Evolutionary conservation across 805 yeast genomes (phyloP).

Genomic region (Torulaspora gathmanii): DNA sequence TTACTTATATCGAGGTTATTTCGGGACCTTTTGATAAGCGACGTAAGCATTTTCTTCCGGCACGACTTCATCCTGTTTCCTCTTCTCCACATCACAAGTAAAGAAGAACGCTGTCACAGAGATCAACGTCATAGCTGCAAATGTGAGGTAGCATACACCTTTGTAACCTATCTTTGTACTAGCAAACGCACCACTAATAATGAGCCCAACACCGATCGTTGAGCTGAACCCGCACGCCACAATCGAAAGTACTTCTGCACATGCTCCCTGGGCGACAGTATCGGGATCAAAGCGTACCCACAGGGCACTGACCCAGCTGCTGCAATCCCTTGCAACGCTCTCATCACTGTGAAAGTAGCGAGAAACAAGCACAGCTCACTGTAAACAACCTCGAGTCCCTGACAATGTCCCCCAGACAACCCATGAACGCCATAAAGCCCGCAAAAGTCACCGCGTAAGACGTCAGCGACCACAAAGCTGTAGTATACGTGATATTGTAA

Average conservation of each 20-base stretch:
- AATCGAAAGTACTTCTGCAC: conserved; percentile 29
- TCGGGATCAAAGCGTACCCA: conserved; percentile 34
- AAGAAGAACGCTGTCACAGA: conserved; percentile 29
- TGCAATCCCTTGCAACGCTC: conserved; percentile 45
- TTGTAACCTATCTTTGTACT: conserved; percentile 38
- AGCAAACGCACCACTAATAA: conserved; percentile 45
- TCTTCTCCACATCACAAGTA: conserved; percentile 28
- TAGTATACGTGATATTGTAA: conserved; percentile 15
- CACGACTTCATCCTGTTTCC: conserved; percentile 21
- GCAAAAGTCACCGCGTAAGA: conserved; percentile 44
- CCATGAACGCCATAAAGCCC: conserved; percentile 41
- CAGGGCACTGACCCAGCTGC: conserved; percentile 42
- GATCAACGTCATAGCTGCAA: conserved; percentile 30
- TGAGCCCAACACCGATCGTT: conserved; percentile 39
- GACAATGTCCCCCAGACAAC: conserved; percentile 41
- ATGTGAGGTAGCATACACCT: conserved; percentile 38
- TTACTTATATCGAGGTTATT: too few species aligned
- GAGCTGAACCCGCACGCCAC: conserved; percentile 30
- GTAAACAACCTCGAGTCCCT: conserved; percentile 38
- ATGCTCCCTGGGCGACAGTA: conserved; percentile 29
- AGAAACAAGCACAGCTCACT: conserved; percentile 23
- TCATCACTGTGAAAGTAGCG: conserved; percentile 36
- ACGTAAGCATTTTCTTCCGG: conserved; percentile 4
- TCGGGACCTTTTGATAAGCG: too few species aligned
- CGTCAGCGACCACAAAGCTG: conserved; percentile 39